Evolutionary conservation across 2,329 filamentous ascomycete species (phyloP).

Genomic region (Phymatotrichopsis omnivora): DNA sequence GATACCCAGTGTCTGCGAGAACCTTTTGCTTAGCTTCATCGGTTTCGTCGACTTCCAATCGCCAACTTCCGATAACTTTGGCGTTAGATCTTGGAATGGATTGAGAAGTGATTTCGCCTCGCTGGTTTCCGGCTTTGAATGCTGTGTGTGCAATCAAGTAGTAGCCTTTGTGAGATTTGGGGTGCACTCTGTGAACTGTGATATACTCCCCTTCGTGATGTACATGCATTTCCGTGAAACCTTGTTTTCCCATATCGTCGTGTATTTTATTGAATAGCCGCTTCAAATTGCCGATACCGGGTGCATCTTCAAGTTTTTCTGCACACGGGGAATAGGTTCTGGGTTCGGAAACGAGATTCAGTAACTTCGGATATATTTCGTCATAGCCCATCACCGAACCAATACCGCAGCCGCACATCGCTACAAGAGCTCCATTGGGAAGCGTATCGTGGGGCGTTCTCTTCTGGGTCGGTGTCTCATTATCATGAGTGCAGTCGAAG

Average conservation of each 20-base stretch:
- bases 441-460: conserved; percentile 87
- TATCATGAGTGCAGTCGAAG: conserved; percentile 99
- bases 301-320: conserved; percentile 43
- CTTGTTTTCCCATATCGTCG: conserved; percentile 87
- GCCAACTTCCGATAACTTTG: conserved; percentile 82
- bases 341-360: conserved; percentile 88
- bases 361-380: conserved; percentile 82
- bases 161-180: conserved; percentile 81
- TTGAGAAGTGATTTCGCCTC: conserved; percentile 69
- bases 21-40: conserved; percentile 56
- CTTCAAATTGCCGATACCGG: conserved; percentile 82
- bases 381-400: conserved; percentile 98
- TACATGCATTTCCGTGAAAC: conserved; percentile 89
- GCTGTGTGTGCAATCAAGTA: conserved; percentile 95
- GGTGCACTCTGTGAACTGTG: conserved; percentile 90
- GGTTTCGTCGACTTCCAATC: conserved; percentile 74
- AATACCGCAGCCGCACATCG: conserved; percentile 89
- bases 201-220: conserved; percentile 95
- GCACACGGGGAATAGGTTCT: conserved; percentile 54
- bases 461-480: conserved; percentile 91
- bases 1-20: conserved; percentile 56
- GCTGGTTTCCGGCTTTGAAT: conserved; percentile 69
- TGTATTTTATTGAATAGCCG: conserved; percentile 92
- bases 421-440: conserved; percentile 84
- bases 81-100: conserved; percentile 74